Base-by-base conservation (phyloP, 2,329 filamentous ascomycete genomes). In the Penicillium rolfsii region DNA sequence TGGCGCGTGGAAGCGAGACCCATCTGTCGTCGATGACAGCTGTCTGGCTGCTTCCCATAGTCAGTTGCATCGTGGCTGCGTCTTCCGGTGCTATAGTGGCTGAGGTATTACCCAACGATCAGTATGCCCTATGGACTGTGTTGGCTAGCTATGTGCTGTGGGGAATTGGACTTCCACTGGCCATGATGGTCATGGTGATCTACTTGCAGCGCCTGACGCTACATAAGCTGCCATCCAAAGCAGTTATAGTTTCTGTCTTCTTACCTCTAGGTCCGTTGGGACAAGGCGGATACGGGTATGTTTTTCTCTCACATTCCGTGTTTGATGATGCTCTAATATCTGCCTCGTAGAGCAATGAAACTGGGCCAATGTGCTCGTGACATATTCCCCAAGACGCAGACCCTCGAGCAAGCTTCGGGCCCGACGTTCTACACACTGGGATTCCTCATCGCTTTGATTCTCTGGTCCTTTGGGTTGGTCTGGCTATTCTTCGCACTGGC, bases 191-290 rank as follows among this genome's bases (percentile, higher is more conserved):
- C 7, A 80, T 91, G 45, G 85, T 85, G 5, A 84, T 91, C 52
- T 91, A 91, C 75, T 89, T 90, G 65, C 85, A 89, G 59, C 86
- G 89, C 14, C 80, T 92, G 26, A 87, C 85, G 2, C 73, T 91
- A 2, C 84, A 91, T 75, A 86, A 87, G 43, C 79, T 91, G n/a
- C 89, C 89, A 0, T 84, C 87, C 1, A 84, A 84, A 62, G 88
- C 89, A 63, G 84, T 88, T 57, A 87, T 91, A 46, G 87, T 90
- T 9, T 88, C 84, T 3, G 85, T 87, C 1, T 77, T 87, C 1
- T 77, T 91, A 0, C 89, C 89, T 1, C 78, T 91, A 0, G 88
- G 89, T 0, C 87, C 88, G 0, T 75, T 90, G 1, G 88, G 88
- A 0, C 86, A 89, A 71, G 88, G 87, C 14, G 87, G 85, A 1